Base-by-base conservation (phyloP, 108 stramenopile genomes). In the Licmophora abbreviata region DNA sequence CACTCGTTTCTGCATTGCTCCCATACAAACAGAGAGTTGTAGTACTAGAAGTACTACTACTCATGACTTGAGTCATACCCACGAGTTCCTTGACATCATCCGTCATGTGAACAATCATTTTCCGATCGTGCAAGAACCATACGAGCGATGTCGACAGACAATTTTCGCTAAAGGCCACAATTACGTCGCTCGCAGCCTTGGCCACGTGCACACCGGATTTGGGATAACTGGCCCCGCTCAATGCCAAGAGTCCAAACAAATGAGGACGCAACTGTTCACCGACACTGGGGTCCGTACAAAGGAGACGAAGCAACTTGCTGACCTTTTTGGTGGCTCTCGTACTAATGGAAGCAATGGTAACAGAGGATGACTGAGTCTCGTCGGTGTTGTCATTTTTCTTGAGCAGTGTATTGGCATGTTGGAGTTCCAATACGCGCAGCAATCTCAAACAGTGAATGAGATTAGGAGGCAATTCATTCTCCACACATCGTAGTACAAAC, bases 401-500 rank as follows among this genome's bases (percentile, higher is more conserved):
- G 25, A 31, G 24, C 2, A 29, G 38, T 36, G 48, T 18, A 32
- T 55, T 73, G 54, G 82, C 88, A 63, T 91, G 79, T 63, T 96
- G 89, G 48, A 96, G 60, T 56, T 96, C 95, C 67, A 96, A 52
- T 3, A 96, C 95, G 9, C 95, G 71, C 48, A 96, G 54, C 35
- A 96, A 61, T 29, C 95, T 64, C 57, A 96, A 69, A 61, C 95
- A 96, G 59, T 96, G 95, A 46, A 93, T 89, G 44, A 96, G 79
- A 59, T 96, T 94, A 44, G 95, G 93, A 24, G 95, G 92, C 33
- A 96, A 59, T 54, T 92, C 95, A 47, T 90, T 91, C 59, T 96
- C 93, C 26, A 94, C 68, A 69, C 95, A 96, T 21, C 90, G 78
- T 47, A 78, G 29, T 0, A 92, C 76, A 52, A 94, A 95, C 30